Conservation (phyloP, 805 yeast species). For the Starmerella powellii region DNA sequence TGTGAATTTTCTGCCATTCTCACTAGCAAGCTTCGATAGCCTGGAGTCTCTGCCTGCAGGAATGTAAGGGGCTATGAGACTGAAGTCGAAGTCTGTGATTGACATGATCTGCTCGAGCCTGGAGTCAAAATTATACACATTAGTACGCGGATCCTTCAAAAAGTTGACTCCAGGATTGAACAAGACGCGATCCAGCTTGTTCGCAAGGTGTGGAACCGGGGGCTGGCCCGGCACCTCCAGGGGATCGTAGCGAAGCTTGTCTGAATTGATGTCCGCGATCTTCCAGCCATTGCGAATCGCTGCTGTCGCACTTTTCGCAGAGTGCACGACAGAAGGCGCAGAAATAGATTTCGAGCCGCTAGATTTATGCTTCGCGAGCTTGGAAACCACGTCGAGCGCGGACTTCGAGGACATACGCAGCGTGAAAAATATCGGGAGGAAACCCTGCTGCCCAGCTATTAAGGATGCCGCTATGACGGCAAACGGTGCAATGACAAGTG, state of each 20-base stretch:
- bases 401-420: not conserved
- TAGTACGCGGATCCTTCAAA: constrained; percentile 64
- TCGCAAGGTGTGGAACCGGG: constrained; percentile 46
- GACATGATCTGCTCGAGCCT: constrained; percentile 47
- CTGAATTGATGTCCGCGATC: constrained; percentile 5
- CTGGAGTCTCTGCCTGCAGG: constrained; percentile 54
- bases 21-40: constrained; percentile 39
- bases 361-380: constrained; percentile 2
- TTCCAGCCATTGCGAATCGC: not conserved
- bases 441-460: no score
- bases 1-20: constrained; percentile 34
- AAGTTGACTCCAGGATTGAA: constrained; percentile 75
- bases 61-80: constrained; percentile 43
- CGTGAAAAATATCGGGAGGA: no score
- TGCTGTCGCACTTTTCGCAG: not conserved
- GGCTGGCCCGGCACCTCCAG: constrained; percentile 24
- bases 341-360: not conserved
- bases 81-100: constrained; percentile 54
- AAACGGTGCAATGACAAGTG: no score
- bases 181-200: constrained; percentile 56
- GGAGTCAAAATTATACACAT: constrained; percentile 57
- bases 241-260: constrained; percentile 11
- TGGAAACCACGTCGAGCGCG: constrained; percentile 2
- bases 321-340: not conserved
- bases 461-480: no score